Evolutionary conservation across 73 alveolate species (phyloP).

Genomic region (Tetrahymena thermophila): DNA sequence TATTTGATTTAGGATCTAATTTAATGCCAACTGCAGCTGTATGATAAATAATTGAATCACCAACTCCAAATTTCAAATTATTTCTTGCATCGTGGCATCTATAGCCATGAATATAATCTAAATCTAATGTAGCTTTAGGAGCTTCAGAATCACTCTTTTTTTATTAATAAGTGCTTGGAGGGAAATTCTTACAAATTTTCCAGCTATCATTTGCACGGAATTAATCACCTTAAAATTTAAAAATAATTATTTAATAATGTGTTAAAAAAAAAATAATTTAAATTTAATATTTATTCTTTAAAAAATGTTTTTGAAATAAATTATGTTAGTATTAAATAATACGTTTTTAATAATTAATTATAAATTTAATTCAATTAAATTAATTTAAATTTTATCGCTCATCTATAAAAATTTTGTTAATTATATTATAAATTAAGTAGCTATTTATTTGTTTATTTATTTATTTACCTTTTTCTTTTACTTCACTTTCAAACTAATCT

Average conservation of each 20-base stretch:
- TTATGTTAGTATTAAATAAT: too few species aligned
- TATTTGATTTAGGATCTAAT: constrained; percentile 61
- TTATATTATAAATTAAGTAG: not conserved
- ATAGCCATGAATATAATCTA: constrained; percentile 96
- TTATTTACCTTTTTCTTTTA: constrained; percentile 16
- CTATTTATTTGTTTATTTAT: not conserved
- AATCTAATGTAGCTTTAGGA: constrained; percentile 90
- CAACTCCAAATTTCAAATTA: constrained; percentile 77
- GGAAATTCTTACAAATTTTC: constrained; percentile 47
- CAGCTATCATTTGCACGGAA: not conserved
- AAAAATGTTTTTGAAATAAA: too few species aligned
- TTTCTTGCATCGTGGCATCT: constrained; percentile 98
- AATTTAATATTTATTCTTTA: too few species aligned
- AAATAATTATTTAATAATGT: too few species aligned
- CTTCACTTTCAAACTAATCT: not conserved
- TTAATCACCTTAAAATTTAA: not conserved
- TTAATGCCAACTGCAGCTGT: constrained; percentile 95
- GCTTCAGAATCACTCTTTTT: constrained; percentile 83
- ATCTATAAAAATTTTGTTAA: too few species aligned
- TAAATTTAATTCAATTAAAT: too few species aligned
- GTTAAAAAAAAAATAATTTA: too few species aligned
- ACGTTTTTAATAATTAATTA: not conserved
- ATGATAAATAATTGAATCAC: constrained; percentile 85
- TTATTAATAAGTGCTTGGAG: constrained; percentile 57
- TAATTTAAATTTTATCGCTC: not conserved